A percentile compares a stretch with the other conserved stretches of the same genome.
phyloP scores from a whole-genome alignment of 352 stramenopile genomes.

The Phytophthora vignae region DNA sequence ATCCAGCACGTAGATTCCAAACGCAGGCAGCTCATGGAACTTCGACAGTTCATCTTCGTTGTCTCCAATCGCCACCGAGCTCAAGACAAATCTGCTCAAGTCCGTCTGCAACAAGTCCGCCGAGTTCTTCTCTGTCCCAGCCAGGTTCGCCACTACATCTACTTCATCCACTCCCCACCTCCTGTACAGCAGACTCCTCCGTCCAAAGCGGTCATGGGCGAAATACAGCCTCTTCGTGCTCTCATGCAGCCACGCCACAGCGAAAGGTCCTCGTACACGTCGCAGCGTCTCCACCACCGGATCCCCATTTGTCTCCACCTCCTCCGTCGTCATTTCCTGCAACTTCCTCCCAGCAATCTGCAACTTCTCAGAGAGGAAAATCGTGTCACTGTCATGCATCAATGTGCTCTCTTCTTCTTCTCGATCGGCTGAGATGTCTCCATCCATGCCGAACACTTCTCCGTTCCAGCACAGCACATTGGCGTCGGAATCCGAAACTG shows the following conservation, averaged over 20 bases:
- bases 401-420: conserved; percentile 11
- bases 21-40: conserved; percentile 80
- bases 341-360: conserved; percentile 28
- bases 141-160: conserved; percentile 37
- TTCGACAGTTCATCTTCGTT: conserved; percentile 9
- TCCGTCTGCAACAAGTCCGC: conserved; percentile 14
- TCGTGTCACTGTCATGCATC: conserved; percentile 51
- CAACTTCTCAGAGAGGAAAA: conserved; percentile 59
- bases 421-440: conserved; percentile 6
- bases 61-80: conserved; percentile 53
- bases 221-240: conserved; percentile 84
- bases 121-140: conserved; percentile 14
- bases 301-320: conserved; percentile 9
- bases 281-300: conserved; percentile 50
- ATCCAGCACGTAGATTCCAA: conserved; percentile 80
- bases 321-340: conserved; percentile 8
- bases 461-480: conserved; percentile 95
- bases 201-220: conserved; percentile 91
- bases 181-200: conserved; percentile 89
- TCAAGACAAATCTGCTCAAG: conserved; percentile 49
- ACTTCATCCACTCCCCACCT: conserved; percentile 21
- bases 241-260: conserved; percentile 82
- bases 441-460: conserved; percentile 82
- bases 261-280: conserved; percentile 80
- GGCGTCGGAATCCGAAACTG: conserved; percentile 62